Evolutionary conservation across 306 rosid species (phyloP), one percentile per base, ranked within the genome.

Genomic region (Castanea sativa): DNA sequence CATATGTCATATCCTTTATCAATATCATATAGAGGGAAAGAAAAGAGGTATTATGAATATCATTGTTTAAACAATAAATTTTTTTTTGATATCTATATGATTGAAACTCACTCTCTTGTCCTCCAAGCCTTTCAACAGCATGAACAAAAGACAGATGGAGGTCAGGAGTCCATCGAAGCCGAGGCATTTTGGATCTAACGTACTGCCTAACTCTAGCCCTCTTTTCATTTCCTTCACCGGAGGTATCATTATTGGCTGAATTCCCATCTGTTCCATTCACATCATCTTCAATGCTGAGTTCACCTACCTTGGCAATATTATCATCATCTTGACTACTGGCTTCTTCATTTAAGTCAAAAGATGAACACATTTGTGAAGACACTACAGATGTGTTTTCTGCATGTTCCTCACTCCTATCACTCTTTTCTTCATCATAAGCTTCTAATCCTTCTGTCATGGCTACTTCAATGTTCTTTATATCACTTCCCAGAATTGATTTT

Each of bases 161-260:
- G 33, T 94, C 88, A 58, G 94, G 93, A 76, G 97, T 94, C 97
- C 98, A 92, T 4, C 97, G 89, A 64, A 92, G 98, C 76, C 97
- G 81, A 52, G 97, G 97, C 90, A 91, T 79, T 83, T 90, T 92
- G 5, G 97, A 94, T 81, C 97, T 78, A 64, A 90, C 89, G 73
- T 94, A 88, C 35, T 87, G 91, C 84, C 98, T 88, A 10, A 91
- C 92, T 25, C 71, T 77, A 12, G 71, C 71, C 55, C 77, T 86
- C 74, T 86, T 76, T 49, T 80, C 85, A 74, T 84, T 81, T 41
- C 71, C 85, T 72, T 90, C 87, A 27, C 76, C 79, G 9, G 81
- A 76, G 4, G 80, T 21, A 32, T 81, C 85, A 69, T 74, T 80
- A 65, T 75, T 67, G 20, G 20, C 55, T 25, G 87, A 81, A 79